Evolutionary conservation across 2,329 filamentous ascomycete genomes (phyloP), one percentile per base, ranked within the genome.

Genomic region (Cytospora mali): DNA sequence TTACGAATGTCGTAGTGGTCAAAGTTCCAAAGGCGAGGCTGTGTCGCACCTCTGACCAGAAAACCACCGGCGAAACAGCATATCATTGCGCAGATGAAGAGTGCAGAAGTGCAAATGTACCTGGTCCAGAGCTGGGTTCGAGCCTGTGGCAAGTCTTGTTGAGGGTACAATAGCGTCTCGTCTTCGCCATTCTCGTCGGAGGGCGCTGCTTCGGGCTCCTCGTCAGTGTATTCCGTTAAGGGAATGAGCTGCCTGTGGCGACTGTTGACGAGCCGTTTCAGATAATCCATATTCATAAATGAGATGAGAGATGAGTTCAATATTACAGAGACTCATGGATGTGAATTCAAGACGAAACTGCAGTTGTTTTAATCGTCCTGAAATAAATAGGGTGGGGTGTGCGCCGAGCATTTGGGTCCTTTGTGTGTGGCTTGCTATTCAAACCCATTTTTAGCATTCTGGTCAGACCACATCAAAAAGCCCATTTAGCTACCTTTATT

Each of bases 61-160:
- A 50, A 58, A 4, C 55, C 55, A n/a, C 42, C 21, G 23, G 42
- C 42, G 49, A 50, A 58, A 21, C 55, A 58, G 55, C 42, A 58
- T 4, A 39, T 2, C 55, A 58, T 58, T 18, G 46, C 13, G 33
- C 21, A 46, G 25, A 35, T 18, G 9, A 58, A 23, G 21, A 58
- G 28, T 10, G 23, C 28, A n/a, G 9, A 31, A 11, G 55, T 58
- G 14, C 13, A 50, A 0, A 35, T 25, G 2, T 25, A 33, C 18
- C 21, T 21, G 6, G 13, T 6, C 9, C 21, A 35, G 5, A 1
- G 31, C 46, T 35, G 18, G 1, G 2, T 2, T 35, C 14, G n/a
- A 21, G 48, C 21, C 6, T n/a, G 42, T 4, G 18, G 1, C 1
- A 23, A 13, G 6, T 3, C 14, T 10, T 3, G 29, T 1, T 50